Evolutionary conservation across 2,329 filamentous ascomycete genomes (phyloP).

Genomic region (Zalaria sp.): DNA sequence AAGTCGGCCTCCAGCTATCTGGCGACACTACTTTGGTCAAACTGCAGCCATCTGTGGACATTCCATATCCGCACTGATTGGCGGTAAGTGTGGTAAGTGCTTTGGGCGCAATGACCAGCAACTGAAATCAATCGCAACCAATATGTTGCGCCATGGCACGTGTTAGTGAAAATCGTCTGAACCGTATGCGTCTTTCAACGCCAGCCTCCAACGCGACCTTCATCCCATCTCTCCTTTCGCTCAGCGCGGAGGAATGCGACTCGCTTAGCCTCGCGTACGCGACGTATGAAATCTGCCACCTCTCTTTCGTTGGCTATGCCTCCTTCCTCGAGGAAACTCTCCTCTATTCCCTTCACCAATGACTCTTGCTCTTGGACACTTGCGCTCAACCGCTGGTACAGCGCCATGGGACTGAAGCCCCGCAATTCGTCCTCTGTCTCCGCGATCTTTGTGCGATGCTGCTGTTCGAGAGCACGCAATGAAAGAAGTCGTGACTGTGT

Average conservation of each 20-base stretch:
- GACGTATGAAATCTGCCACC: conserved; percentile 67
- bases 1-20: too few species aligned
- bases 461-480: conserved; percentile 76
- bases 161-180: too few species aligned
- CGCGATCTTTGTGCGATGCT: conserved; percentile 76
- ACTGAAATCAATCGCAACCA: too few species aligned
- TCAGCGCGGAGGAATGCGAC: conserved; percentile 69
- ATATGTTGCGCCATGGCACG: too few species aligned
- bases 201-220: conserved; percentile 90
- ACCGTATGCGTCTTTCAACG: conserved; percentile 36
- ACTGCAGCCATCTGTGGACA: too few species aligned
- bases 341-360: conserved; percentile 71
- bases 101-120: too few species aligned
- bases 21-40: too few species aligned
- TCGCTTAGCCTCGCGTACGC: conserved; percentile 68
- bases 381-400: conserved; percentile 70
- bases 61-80: too few species aligned
- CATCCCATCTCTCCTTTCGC: conserved; percentile 87
- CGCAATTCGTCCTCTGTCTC: conserved; percentile 78
- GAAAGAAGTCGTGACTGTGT: conserved; percentile 72
- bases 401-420: conserved; percentile 70
- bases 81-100: too few species aligned
- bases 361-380: conserved; percentile 71
- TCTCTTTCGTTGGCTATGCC: conserved; percentile 62
- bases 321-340: conserved; percentile 70